A percentile compares a stretch with the other conserved stretches of the same genome.
Conservation (phyloP, 2,329 filamentous ascomycete species). For the Ceratocystis smalleyi region DNA sequence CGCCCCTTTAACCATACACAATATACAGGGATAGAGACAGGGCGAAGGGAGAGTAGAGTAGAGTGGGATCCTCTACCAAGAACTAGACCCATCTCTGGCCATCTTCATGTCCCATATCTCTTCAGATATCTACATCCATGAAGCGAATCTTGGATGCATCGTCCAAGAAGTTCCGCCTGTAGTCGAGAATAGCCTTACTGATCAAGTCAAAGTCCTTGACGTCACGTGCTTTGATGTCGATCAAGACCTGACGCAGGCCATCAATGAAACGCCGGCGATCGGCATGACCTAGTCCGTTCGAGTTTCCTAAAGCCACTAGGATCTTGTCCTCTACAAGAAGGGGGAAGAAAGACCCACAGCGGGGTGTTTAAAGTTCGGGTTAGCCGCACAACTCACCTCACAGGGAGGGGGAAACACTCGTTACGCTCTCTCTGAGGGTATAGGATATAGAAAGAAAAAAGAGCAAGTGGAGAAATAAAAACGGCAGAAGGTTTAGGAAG, state of each 20-base stretch:
- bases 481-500: not conserved
- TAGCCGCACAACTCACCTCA: conserved; percentile 7
- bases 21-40: too few species aligned
- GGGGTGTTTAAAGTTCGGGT: not conserved
- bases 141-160: conserved; percentile 43
- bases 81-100: not conserved
- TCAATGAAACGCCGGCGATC: conserved; percentile 46
- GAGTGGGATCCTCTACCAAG: not conserved
- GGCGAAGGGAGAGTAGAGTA: too few species aligned
- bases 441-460: not conserved
- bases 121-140: conserved; percentile 12
- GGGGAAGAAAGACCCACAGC: not conserved
- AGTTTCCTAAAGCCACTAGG: conserved; percentile 53
- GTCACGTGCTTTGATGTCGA: conserved; percentile 42
- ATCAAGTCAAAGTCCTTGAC: conserved; percentile 52
- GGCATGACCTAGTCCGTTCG: conserved; percentile 46
- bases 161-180: conserved; percentile 47
- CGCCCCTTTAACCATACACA: too few species aligned
- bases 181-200: conserved; percentile 50
- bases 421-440: conserved; percentile 3
- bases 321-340: conserved; percentile 49
- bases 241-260: conserved; percentile 46
- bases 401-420: conserved; percentile 3
- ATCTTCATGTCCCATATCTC: too few species aligned
- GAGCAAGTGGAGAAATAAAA: not conserved